Evolutionary conservation across 148 eudicot species (phyloP).

Genomic region (Camellia lanceoleosa): DNA sequence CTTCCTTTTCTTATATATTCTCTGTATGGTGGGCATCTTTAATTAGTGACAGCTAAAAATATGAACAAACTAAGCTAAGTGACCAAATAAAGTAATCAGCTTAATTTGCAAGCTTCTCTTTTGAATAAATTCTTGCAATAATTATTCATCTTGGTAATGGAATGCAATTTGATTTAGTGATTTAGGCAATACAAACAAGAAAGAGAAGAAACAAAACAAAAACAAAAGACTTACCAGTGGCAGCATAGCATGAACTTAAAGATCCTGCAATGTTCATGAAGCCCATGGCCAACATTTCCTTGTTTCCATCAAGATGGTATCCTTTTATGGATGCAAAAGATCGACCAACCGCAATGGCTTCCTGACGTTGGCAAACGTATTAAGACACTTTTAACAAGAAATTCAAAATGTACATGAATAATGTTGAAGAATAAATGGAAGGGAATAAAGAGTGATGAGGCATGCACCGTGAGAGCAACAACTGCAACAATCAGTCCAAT

Average conservation of each 20-base stretch:
- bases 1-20: too few species aligned
- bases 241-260: constrained; percentile 41
- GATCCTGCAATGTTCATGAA: constrained; percentile 48
- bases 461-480: constrained; percentile 39
- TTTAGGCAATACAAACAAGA: not conserved
- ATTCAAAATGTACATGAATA: not conserved
- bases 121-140: too few species aligned
- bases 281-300: constrained; percentile 58
- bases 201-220: not conserved
- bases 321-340: constrained; percentile 47
- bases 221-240: constrained; percentile 34
- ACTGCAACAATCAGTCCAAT: constrained; percentile 39
- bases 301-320: constrained; percentile 51
- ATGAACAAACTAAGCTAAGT: too few species aligned
- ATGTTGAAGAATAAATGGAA: not conserved
- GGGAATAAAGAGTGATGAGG: not conserved
- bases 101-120: not conserved
- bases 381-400: not conserved
- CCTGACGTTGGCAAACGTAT: constrained; percentile 22
- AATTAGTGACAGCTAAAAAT: not conserved
- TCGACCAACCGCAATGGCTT: constrained; percentile 54
- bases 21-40: not conserved
- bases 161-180: not conserved
- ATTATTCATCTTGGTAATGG: not conserved
- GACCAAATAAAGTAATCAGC: too few species aligned